phyloP scores from a whole-genome alignment of 1,284 basidiomycete genomes.

The Peniophora sp. region DNA sequence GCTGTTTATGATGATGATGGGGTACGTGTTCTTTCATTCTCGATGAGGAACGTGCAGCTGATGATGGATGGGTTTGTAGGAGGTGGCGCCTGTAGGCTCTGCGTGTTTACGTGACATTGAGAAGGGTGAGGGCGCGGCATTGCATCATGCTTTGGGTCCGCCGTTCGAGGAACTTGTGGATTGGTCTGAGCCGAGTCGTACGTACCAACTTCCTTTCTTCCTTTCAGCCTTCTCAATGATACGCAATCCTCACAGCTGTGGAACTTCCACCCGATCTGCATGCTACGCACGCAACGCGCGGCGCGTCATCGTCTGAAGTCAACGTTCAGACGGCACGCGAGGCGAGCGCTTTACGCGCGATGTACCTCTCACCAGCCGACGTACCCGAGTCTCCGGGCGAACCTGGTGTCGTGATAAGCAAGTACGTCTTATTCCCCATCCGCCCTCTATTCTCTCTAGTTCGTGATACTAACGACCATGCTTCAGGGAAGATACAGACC shows the following conservation, averaged over 20 bases:
- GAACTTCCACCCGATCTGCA: constrained; percentile 55
- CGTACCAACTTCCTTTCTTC: constrained; percentile 19
- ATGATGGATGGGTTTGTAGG: too few species aligned
- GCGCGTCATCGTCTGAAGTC: constrained; percentile 60
- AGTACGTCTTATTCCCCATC: too few species aligned
- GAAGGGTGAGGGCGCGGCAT: constrained; percentile 73
- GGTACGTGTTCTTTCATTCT: constrained; percentile 62
- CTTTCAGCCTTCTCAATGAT: constrained; percentile 13
- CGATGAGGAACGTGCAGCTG: constrained; percentile 32
- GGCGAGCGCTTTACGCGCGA: constrained; percentile 62
- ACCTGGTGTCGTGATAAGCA: too few species aligned
- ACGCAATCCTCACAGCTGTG: constrained; percentile 39
- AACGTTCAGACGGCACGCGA: constrained; percentile 65
- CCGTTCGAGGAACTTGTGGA: constrained; percentile 77
- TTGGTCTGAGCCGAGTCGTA: constrained; percentile 73
- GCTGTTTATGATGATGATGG: constrained; percentile 81
- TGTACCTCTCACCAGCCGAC: constrained; percentile 60
- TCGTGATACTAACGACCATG: too few species aligned
- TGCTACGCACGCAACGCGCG: constrained; percentile 41
- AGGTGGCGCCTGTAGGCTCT: too few species aligned
- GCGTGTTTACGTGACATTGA: constrained; percentile 76
- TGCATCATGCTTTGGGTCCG: constrained; percentile 57
- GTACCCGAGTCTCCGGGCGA: constrained; percentile 75
- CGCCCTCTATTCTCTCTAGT: too few species aligned
- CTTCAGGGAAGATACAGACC: constrained; percentile 60